These are phyloP conservation scores for Heteromeles arbutifolia DNA, from an alignment of 306 rosid genomes.

Conservation along the genomic window DNA sequence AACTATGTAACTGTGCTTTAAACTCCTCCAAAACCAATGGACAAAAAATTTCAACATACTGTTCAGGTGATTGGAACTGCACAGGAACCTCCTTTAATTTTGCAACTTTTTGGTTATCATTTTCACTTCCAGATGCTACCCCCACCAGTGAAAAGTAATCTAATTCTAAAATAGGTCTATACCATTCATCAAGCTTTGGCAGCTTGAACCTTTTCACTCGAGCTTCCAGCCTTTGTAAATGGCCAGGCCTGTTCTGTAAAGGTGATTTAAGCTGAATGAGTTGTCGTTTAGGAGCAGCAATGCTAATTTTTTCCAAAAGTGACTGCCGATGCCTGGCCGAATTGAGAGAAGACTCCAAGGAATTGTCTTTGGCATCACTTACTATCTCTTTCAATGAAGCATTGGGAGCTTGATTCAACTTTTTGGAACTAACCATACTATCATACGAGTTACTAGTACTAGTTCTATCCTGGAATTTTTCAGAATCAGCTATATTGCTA, in stretches of 20 bases:
- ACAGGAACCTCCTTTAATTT: slow-evolving; percentile 83
- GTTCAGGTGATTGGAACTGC: slow-evolving; percentile 76
- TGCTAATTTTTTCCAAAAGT: slow-evolving; percentile 42
- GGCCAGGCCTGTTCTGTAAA: slow-evolving; percentile 32
- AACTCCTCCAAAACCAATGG: slow-evolving; percentile 95
- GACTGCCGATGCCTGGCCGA: slow-evolving; percentile 44
- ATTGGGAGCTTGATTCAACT: slow-evolving; percentile 21
- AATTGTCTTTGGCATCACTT: slow-evolving; percentile 40
- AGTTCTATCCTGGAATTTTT: slow-evolving; percentile 22
- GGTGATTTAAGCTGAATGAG: slow-evolving; percentile 82
- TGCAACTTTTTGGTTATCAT: slow-evolving; percentile 35
- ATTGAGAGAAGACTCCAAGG: slow-evolving; percentile 53
- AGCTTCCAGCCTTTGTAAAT: slow-evolving; percentile 45
- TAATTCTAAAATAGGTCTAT: slow-evolving; percentile 72
- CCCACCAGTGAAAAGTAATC: slow-evolving; percentile 73
- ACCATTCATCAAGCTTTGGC: slow-evolving; percentile 88
- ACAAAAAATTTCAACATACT: slow-evolving; percentile 67
- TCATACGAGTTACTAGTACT: slow-evolving; percentile 32
- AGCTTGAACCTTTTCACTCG: slow-evolving; percentile 70
- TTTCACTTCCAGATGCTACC: slow-evolving; percentile 54
- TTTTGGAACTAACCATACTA: slow-evolving; percentile 33
- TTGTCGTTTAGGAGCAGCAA: slow-evolving; percentile 57
- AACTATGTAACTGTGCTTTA: slow-evolving; percentile 79
- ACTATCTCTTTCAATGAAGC: slow-evolving; percentile 35
- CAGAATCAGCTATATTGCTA: slow-evolving; percentile 7